Conservation (phyloP, 1,284 basidiomycete species). For the Phylloporus gajari region DNA sequence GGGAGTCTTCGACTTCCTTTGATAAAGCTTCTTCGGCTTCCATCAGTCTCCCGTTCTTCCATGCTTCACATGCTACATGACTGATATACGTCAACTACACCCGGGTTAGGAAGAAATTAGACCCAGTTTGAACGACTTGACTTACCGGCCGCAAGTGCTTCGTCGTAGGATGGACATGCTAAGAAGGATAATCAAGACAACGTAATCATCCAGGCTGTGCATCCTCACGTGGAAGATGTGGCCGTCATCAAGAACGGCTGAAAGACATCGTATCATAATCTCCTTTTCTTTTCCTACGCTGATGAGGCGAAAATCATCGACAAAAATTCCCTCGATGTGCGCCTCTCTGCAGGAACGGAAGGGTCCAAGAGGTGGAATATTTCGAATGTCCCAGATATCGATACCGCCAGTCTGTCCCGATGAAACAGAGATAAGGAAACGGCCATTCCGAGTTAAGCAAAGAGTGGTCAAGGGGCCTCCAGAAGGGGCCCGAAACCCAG, state of each 20-base stretch:
- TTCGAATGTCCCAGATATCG: slow-evolving; percentile 23
- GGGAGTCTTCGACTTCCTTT: background rate
- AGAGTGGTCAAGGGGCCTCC: slow-evolving; percentile 19
- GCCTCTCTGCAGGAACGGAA: slow-evolving; percentile 5
- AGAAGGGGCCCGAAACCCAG: background rate
- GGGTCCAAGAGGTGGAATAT: background rate
- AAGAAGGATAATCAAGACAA: background rate
- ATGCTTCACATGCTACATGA: background rate
- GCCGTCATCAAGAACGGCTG: background rate
- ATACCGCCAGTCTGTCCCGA: slow-evolving; percentile 7
- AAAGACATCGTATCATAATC: slow-evolving; percentile 6
- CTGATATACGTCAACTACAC: background rate
- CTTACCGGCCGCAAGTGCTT: background rate
- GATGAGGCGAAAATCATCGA: slow-evolving; percentile 5
- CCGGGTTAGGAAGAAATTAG: background rate
- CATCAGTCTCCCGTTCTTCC: background rate
- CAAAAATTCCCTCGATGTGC: slow-evolving; percentile 3
- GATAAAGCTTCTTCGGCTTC: background rate
- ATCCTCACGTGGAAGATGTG: background rate
- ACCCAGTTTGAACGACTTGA: background rate
- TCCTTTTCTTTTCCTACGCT: slow-evolving; percentile 2
- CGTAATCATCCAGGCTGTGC: background rate
- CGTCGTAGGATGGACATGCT: background rate
- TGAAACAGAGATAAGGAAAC: slow-evolving; percentile 20
- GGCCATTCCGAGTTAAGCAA: slow-evolving; percentile 11